These are phyloP conservation scores for Triangularia verruculosa DNA, from an alignment of 2,329 filamentous ascomycete species.

Conservation along the genomic window DNA sequence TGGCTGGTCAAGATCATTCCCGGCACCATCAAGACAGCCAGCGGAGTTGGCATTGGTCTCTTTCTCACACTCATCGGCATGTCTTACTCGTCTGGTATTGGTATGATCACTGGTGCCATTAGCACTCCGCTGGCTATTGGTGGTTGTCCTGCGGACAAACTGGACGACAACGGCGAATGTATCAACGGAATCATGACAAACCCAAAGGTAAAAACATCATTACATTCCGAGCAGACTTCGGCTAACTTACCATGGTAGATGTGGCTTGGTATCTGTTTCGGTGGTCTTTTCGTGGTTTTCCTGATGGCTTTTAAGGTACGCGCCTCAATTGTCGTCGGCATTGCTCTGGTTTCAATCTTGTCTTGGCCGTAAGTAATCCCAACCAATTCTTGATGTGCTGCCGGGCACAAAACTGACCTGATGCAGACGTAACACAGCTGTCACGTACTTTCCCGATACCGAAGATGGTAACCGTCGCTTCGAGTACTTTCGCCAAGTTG, in stretches of 20 bases:
- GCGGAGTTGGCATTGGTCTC: slow-evolving; percentile 62
- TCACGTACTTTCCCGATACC: slow-evolving; percentile 71
- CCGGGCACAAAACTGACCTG: slow-evolving; percentile 5
- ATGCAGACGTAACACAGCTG: slow-evolving; percentile 57
- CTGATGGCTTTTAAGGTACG: slow-evolving; percentile 78
- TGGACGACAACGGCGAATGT: slow-evolving; percentile 51
- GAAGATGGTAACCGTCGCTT: slow-evolving; percentile 62
- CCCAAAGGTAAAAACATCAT: slow-evolving; percentile 54
- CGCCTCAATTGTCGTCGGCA: slow-evolving; percentile 71
- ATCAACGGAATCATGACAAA: slow-evolving; percentile 68
- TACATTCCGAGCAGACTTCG: background rate
- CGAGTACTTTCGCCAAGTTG: slow-evolving; percentile 70
- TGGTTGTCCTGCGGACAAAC: slow-evolving; percentile 62
- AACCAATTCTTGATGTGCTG: background rate
- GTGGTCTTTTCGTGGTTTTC: slow-evolving; percentile 74
- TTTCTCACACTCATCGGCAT: slow-evolving; percentile 63
- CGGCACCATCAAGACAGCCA: slow-evolving; percentile 62
- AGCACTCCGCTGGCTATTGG: slow-evolving; percentile 73
- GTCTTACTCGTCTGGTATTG: slow-evolving; percentile 79
- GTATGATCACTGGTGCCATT: slow-evolving; percentile 68
- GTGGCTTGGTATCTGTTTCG: slow-evolving; percentile 83
- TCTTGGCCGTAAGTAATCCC: slow-evolving; percentile 64
- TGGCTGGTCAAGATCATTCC: slow-evolving; percentile 68
- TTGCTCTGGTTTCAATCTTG: slow-evolving; percentile 67
- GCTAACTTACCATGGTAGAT: slow-evolving; percentile 45